These are phyloP conservation scores for Phytophthora pini DNA, from an alignment of 352 stramenopile species.

Conservation along the genomic window DNA sequence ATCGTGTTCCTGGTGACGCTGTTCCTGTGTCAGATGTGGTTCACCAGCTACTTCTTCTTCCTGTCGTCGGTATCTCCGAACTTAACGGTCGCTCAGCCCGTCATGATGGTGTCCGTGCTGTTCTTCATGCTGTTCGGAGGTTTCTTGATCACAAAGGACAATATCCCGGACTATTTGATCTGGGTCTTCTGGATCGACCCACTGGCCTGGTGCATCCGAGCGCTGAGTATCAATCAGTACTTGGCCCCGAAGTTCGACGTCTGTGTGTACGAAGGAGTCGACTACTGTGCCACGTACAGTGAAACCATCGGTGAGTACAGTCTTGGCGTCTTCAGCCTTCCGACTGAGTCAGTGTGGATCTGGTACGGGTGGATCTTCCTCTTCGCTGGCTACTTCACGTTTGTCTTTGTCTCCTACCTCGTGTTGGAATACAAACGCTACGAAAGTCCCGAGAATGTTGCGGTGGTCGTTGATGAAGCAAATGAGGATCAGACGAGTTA, in stretches of 20 bases:
- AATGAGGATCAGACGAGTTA: background rate
- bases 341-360: constrained; percentile 58
- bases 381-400: constrained; percentile 43
- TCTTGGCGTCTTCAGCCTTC: constrained; percentile 56
- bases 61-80: constrained; percentile 57
- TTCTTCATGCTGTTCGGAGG: constrained; percentile 41
- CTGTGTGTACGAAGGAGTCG: constrained; percentile 49
- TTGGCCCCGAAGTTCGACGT: constrained; percentile 45
- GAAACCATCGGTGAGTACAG: constrained; percentile 52
- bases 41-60: constrained; percentile 75
- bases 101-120: constrained; percentile 66
- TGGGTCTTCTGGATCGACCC: constrained; percentile 88
- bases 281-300: constrained; percentile 56
- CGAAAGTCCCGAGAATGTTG: constrained; percentile 46
- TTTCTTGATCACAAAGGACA: constrained; percentile 61
- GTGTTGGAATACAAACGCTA: constrained; percentile 64
- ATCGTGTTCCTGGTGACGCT: constrained; percentile 65
- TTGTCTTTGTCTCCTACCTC: constrained; percentile 46
- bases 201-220: constrained; percentile 68
- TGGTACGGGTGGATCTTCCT: constrained; percentile 69
- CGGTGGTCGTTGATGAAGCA: constrained; percentile 1
- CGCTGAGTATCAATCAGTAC: constrained; percentile 72
- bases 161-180: constrained; percentile 69
- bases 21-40: constrained; percentile 72
- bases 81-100: constrained; percentile 61